Base-by-base conservation (phyloP, 495 filamentous ascomycete genomes). In the Aspergillus steynii region DNA sequence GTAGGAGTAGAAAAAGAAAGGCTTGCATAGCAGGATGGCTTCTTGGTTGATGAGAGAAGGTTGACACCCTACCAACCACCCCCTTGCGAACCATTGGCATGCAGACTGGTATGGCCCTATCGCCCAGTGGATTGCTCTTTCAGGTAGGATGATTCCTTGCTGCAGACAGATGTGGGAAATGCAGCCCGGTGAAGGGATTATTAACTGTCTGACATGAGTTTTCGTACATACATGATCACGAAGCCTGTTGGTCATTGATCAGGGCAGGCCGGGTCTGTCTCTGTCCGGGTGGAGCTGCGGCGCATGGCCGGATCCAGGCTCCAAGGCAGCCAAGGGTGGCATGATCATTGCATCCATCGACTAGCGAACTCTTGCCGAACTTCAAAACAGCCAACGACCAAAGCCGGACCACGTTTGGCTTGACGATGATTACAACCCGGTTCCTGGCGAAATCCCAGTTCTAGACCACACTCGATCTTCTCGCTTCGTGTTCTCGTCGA, bases 291-390 rank as follows among this genome's bases (percentile, higher is more conserved):
- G 37, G 37, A 34, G 20, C 29, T 31, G 10, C 29, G 51, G 27
- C 15, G 32, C 29, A 29, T 14, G 7, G 9, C 15, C 29, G 51
- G 29, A n/a, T 4, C 50, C 50, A 51, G 25, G 29, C 52, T 32
- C 52, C 28, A 31, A 34, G 52, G 28, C 52, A 20, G 28, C 37
- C 12, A 42, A 50, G 49, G 49, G 49, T 50, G 49, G 49, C 49
- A 50, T 50, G 49, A 50, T 50, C 49, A 42, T 42, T 42, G 37
- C 37, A 10, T 14, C 37, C 37, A 42, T 42, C 37, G 14, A 42
- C 37, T 42, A 42, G 37, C 37, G 37, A 42, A 2, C 12, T 12
- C 14, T 34, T 42, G 37, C 37, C 37, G 37, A 42, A 42, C 14
- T 42, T 42, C 37, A 14, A 20, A 42, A 42, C 37, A 42, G 3